phyloP scores from a whole-genome alignment of 208 protist species.

The Trypanosoma conorhini region DNA sequence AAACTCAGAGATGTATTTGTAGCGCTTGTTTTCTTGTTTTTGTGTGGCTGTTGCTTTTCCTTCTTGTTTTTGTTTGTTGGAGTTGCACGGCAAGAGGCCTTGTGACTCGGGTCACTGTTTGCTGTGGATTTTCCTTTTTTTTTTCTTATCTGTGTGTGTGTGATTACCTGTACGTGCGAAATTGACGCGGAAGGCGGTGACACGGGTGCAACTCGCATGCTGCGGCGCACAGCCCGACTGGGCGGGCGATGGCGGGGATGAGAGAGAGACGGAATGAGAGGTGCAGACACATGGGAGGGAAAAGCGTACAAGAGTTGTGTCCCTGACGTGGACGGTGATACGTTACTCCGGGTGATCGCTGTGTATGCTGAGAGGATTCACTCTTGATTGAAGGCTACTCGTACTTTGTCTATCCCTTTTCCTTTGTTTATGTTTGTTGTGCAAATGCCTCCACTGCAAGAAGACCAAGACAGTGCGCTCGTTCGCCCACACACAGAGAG shows the following conservation, averaged over 20 bases:
- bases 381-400: not conserved
- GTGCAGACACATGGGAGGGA: not conserved
- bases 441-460: not conserved
- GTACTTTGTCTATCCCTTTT: not conserved
- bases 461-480: not conserved
- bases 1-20: not conserved
- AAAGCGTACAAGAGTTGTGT: not conserved
- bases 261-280: not conserved
- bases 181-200: not conserved
- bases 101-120: not conserved
- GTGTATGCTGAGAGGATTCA: not conserved
- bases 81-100: not conserved
- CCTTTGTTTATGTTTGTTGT: slow-evolving; percentile 6
- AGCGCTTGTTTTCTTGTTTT: not conserved
- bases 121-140: not conserved
- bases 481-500: not conserved
- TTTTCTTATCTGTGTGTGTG: not conserved
- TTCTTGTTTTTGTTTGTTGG: not conserved
- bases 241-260: too few species aligned
- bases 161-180: not conserved
- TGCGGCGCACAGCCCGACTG: not conserved
- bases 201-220: not conserved
- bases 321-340: not conserved
- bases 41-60: slow-evolving; percentile 3
- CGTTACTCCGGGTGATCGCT: not conserved